phyloP scores from a whole-genome alignment of 2,329 filamentous ascomycete genomes.

The Sporothrix euskadiensis region DNA sequence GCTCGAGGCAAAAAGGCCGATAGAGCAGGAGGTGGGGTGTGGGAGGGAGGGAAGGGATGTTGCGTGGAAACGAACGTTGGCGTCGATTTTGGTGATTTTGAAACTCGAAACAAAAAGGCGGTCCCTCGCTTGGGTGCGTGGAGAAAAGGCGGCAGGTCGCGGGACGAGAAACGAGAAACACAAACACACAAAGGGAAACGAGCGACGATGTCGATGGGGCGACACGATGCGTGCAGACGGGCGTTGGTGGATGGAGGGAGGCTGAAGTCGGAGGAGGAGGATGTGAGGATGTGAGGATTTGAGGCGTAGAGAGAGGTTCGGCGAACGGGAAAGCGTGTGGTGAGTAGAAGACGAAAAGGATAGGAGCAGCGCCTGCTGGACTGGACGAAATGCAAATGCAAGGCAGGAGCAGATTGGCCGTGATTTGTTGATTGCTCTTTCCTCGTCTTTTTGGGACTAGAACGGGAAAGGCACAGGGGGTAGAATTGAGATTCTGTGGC shows the following conservation, averaged over 20 bases:
- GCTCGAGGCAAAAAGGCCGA: background rate
- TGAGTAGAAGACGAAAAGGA: conserved; percentile 6
- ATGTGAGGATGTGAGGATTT: background rate
- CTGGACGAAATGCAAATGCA: background rate
- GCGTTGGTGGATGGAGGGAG: background rate
- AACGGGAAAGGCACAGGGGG: conserved; percentile 8
- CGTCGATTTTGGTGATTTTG: conserved; percentile 11
- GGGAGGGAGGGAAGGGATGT: background rate
- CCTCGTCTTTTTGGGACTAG: conserved; percentile 21
- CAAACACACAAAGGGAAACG: conserved; percentile 16
- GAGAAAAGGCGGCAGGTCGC: conserved; percentile 10
- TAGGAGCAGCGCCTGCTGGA: background rate
- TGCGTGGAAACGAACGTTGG: conserved; percentile 8
- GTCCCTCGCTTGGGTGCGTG: conserved; percentile 16
- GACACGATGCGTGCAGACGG: background rate
- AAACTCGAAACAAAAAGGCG: conserved; percentile 22
- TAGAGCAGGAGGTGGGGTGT: background rate
- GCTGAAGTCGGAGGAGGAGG: background rate
- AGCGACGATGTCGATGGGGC: conserved; percentile 13
- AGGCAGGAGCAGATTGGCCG: conserved; percentile 18
- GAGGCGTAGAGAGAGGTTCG: background rate
- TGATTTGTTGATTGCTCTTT: conserved; percentile 29
- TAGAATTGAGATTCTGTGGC: conserved; percentile 17
- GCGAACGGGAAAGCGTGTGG: conserved; percentile 3
- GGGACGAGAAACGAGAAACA: conserved; percentile 1